Conservation (phyloP, 73 alveolate genomes). For the Paramecium octaurelia region DNA sequence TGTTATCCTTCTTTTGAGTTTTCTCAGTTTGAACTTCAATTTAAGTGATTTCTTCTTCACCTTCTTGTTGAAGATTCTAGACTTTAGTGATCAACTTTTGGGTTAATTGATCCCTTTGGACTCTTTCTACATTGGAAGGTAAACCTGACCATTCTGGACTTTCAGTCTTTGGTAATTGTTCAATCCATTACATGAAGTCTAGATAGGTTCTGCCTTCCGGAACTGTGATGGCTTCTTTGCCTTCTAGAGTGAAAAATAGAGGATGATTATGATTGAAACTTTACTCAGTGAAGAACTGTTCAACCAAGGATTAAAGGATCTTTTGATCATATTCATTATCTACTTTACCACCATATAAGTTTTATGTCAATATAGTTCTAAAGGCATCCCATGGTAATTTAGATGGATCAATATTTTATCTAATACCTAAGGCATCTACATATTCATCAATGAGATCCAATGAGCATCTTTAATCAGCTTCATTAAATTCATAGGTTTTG, state of each 20-base stretch:
- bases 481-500: slow-evolving; percentile 98
- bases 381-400: slow-evolving; percentile 99
- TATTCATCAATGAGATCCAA: slow-evolving; percentile 98
- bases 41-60: slow-evolving; percentile 87
- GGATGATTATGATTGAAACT: slow-evolving; percentile 80
- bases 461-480: slow-evolving; percentile 98
- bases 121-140: slow-evolving; percentile 95
- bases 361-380: slow-evolving; percentile 84
- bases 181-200: slow-evolving; percentile 87
- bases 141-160: slow-evolving; percentile 97
- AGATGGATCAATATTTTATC: slow-evolving; percentile 86
- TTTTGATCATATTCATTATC: slow-evolving; percentile 98
- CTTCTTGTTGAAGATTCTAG: slow-evolving; percentile 83
- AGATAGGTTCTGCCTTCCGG: slow-evolving; percentile 89
- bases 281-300: slow-evolving; percentile 84
- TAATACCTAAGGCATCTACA: slow-evolving; percentile 89
- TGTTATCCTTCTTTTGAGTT: slow-evolving; percentile 65
- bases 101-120: slow-evolving; percentile 83
- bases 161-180: slow-evolving; percentile 88
- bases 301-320: slow-evolving; percentile 89
- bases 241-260: slow-evolving; percentile 68
- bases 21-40: slow-evolving; percentile 41
- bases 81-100: slow-evolving; percentile 64
- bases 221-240: slow-evolving; percentile 69
- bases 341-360: slow-evolving; percentile 99